These are phyloP conservation scores for Ciborinia camelliae DNA, from an alignment of 2,329 filamentous ascomycete genomes.

Conservation along the genomic window DNA sequence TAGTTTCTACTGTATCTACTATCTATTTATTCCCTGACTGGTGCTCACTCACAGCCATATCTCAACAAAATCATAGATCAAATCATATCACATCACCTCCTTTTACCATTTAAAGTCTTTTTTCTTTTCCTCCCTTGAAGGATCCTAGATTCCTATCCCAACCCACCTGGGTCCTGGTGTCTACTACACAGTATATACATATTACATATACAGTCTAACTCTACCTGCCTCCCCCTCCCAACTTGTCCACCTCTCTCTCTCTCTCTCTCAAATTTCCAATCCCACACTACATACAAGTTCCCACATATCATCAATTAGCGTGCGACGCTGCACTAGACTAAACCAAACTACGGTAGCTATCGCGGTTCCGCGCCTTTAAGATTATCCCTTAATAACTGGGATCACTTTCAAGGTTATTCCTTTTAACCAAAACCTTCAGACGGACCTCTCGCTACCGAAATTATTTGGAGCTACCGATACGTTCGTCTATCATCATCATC, in stretches of 20 bases:
- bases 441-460: constrained; percentile 17
- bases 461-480: constrained; percentile 14
- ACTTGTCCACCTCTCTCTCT: neutral
- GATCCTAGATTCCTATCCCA: no score
- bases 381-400: constrained; percentile 5
- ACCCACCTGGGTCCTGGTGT: no score
- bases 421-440: constrained; percentile 6
- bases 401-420: constrained; percentile 18
- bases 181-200: no score
- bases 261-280: neutral
- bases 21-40: no score
- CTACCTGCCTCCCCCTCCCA: no score
- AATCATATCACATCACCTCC: no score
- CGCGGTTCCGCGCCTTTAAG: neutral
- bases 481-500: constrained; percentile 11
- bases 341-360: neutral
- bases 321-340: constrained; percentile 12
- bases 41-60: no score
- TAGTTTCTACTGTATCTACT: no score
- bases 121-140: no score
- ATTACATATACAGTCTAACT: no score
- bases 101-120: no score
- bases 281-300: neutral
- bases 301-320: constrained; percentile 8
- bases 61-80: no score